Conservation (phyloP, 2,329 filamentous ascomycete species). For the Alternaria longipes region DNA sequence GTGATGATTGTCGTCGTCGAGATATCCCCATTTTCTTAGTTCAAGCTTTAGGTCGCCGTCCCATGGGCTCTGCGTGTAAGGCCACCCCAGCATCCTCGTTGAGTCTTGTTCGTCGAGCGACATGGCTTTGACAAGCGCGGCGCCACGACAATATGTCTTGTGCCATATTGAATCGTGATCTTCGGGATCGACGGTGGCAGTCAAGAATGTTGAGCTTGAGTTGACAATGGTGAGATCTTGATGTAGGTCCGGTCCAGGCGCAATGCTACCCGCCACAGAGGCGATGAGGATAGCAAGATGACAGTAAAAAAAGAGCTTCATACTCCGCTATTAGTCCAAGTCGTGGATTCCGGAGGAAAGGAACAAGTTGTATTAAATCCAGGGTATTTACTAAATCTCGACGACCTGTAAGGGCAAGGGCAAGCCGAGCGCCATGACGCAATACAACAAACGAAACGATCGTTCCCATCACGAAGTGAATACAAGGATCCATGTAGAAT, state of each 20-base stretch:
- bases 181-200: not conserved
- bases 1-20: slow-evolving; percentile 3
- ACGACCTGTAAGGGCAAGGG: not conserved
- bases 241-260: not conserved
- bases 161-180: too few relatives aligned
- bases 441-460: not conserved
- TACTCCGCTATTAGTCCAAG: not conserved
- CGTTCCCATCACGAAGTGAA: not conserved
- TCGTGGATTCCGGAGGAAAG: not conserved
- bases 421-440: not conserved
- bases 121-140: too few relatives aligned
- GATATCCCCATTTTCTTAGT: slow-evolving; percentile 19
- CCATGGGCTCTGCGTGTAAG: slow-evolving; percentile 14
- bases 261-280: not conserved
- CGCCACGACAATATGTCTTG: too few relatives aligned
- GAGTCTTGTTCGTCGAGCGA: too few relatives aligned
- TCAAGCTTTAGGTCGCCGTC: slow-evolving; percentile 13
- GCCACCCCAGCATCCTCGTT: not conserved
- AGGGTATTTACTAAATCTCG: not conserved
- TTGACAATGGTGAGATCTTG: not conserved
- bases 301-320: not conserved
- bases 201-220: not conserved
- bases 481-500: not conserved
- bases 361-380: not conserved
- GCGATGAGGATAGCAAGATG: not conserved